Conservation (phyloP, 306 rosid genomes). For the Vigna radiata region DNA sequence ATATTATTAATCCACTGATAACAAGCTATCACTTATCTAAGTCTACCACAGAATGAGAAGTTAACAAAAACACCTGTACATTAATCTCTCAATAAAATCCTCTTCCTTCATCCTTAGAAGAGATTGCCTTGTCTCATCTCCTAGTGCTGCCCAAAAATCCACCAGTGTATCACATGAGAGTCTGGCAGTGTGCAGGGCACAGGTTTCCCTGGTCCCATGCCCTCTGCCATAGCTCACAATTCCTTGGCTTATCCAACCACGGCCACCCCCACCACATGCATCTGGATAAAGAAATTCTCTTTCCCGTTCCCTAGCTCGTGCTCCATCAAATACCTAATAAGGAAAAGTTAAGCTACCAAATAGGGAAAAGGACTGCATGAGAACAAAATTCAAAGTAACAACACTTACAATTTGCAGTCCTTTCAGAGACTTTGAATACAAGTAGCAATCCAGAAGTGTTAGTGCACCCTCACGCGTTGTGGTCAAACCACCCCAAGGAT, state of each 20-base stretch:
- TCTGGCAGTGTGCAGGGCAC: conserved; percentile 97
- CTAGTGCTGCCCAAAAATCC: conserved; percentile 98
- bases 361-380: conserved; percentile 10
- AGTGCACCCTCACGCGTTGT: conserved; percentile 86
- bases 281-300: conserved; percentile 97
- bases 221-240: conserved; percentile 87
- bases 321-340: conserved; percentile 93
- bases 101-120: conserved; percentile 99
- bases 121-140: conserved; percentile 95
- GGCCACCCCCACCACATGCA: conserved; percentile 99
- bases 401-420: conserved; percentile 86
- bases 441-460: conserved; percentile 89
- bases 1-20: conserved; percentile 26
- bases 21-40: conserved; percentile 45
- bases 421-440: conserved; percentile 75
- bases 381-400: conserved; percentile 31
- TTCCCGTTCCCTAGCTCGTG: conserved; percentile 96
- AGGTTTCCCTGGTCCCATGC: conserved; percentile 95
- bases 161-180: conserved; percentile 97
- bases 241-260: conserved; percentile 99
- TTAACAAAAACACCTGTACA: conserved; percentile 82
- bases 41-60: conserved; percentile 46
- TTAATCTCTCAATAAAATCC: conserved; percentile 97
- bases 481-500: conserved; percentile 99
- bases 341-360: conserved; percentile 44